Evolutionary conservation across 1,284 basidiomycete species (phyloP).

Genomic region (Trametes versicolor): DNA sequence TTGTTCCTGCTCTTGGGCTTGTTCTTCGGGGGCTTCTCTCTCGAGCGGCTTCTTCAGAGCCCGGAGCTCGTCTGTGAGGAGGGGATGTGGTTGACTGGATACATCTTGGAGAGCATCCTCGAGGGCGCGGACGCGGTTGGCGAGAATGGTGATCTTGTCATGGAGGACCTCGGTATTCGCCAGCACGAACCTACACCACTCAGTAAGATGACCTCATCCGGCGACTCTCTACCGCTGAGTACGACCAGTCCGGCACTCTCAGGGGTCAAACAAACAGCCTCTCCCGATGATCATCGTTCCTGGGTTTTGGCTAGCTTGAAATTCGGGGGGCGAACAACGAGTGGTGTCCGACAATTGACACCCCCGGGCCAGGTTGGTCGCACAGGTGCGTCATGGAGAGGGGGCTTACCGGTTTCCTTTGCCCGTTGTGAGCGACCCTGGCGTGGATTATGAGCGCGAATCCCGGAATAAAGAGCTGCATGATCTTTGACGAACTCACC

Average conservation of each 20-base stretch:
- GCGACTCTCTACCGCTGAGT: too few relatives aligned
- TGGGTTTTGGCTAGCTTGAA: too few relatives aligned
- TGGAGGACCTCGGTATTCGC: slow-evolving; percentile 75
- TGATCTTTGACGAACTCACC: slow-evolving; percentile 46
- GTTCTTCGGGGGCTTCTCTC: slow-evolving; percentile 47
- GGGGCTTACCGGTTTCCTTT: slow-evolving; percentile 68
- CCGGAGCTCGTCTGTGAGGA: slow-evolving; percentile 66
- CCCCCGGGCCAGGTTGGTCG: not conserved
- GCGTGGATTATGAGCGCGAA: slow-evolving; percentile 10
- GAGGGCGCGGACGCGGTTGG: slow-evolving; percentile 66
- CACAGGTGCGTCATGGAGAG: slow-evolving; percentile 12
- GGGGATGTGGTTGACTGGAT: slow-evolving; percentile 60
- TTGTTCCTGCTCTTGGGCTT: slow-evolving; percentile 50
- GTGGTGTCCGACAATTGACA: not conserved
- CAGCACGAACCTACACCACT: slow-evolving; percentile 63
- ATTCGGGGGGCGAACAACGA: too few relatives aligned
- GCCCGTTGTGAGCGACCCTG: slow-evolving; percentile 75
- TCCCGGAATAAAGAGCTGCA: slow-evolving; percentile 1
- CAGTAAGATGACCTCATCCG: not conserved
- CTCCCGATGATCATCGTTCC: too few relatives aligned
- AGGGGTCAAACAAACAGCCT: too few relatives aligned
- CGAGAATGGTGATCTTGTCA: slow-evolving; percentile 69
- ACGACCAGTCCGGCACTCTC: too few relatives aligned
- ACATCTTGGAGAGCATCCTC: slow-evolving; percentile 69
- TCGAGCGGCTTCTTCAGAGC: slow-evolving; percentile 73